A percentile compares a stretch with the other conserved stretches of the same genome.
These are phyloP conservation scores for Aspergillus ustus DNA, from an alignment of 2,329 filamentous ascomycete species.

Conservation along the genomic window DNA sequence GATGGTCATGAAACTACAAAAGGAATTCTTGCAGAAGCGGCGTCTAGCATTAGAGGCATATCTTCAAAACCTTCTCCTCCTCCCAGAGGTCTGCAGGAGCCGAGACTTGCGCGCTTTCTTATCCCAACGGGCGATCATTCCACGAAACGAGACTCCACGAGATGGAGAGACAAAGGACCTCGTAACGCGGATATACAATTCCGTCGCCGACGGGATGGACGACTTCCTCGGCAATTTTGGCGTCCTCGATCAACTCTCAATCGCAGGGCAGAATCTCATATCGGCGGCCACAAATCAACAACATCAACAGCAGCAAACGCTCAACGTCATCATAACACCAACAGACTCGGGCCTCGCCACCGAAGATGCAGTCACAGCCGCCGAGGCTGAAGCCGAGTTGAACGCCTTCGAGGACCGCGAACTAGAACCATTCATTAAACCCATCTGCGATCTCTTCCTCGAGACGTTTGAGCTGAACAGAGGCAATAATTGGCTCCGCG, in stretches of 20 bases:
- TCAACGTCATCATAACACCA: constrained; percentile 29
- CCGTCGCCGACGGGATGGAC: constrained; percentile 96
- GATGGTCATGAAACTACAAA: constrained; percentile 95
- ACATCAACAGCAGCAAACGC: constrained; percentile 48
- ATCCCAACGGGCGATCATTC: constrained; percentile 80
- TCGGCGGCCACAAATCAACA: constrained; percentile 60
- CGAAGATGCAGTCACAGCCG: constrained; percentile 56
- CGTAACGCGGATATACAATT: constrained; percentile 93
- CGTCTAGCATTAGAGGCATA: constrained; percentile 84
- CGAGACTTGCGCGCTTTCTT: constrained; percentile 90
- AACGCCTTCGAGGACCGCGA: constrained; percentile 91
- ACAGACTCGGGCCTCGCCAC: constrained; percentile 52
- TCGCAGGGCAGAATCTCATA: constrained; percentile 84
- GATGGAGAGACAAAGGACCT: constrained; percentile 76
- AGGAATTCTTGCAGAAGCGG: constrained; percentile 91
- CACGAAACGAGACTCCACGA: constrained; percentile 61
- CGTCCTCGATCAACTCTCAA: constrained; percentile 89
- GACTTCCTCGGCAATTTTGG: constrained; percentile 96
- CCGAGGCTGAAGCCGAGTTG: constrained; percentile 90
- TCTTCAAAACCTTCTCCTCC: constrained; percentile 75
- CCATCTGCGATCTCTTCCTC: constrained; percentile 96
- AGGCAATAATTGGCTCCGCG: constrained; percentile 96
- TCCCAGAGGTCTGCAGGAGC: constrained; percentile 93
- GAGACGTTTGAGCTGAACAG: constrained; percentile 94
- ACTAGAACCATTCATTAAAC: constrained; percentile 94